Percentiles rank a stretch among this genome's conserved stretches.
Evolutionary conservation across 2,329 filamentous ascomycete genomes (phyloP).

Genomic region (Trichoderma citrinoviride): DNA sequence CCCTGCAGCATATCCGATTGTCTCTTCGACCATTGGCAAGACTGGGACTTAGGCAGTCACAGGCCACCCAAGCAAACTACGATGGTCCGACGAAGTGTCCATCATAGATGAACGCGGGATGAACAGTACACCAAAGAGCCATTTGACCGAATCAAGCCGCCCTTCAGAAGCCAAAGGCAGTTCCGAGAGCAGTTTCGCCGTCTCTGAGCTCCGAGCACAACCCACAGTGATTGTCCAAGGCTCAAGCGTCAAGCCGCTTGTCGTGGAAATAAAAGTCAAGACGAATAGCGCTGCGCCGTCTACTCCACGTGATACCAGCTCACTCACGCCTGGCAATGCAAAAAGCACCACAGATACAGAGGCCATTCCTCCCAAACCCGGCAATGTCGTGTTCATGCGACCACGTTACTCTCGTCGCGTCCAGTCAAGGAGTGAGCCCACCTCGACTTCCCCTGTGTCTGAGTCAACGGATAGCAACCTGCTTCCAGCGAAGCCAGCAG

Average conservation of each 20-base stretch:
- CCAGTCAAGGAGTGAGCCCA: constrained; percentile 49
- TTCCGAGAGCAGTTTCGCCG: constrained; percentile 5
- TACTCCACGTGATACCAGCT: neutral
- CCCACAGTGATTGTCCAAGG: constrained; percentile 14
- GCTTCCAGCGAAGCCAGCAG: neutral
- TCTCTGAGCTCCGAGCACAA: constrained; percentile 21
- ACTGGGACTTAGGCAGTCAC: neutral
- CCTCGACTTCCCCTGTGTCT: constrained; percentile 27
- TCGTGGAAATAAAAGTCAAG: neutral
- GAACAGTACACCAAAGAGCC: neutral
- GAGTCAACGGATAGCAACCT: constrained; percentile 20
- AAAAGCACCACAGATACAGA: neutral
- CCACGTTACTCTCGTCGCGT: constrained; percentile 45
- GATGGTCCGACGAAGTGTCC: constrained; percentile 35
- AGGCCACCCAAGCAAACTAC: constrained; percentile 20
- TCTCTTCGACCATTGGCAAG: neutral
- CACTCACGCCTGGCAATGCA: neutral
- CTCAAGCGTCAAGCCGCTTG: neutral
- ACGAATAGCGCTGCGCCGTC: neutral
- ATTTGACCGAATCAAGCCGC: neutral
- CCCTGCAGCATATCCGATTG: neutral
- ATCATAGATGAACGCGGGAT: neutral
- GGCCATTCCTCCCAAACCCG: neutral
- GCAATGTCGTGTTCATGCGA: constrained; percentile 26
- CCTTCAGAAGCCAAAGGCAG: neutral